Evolutionary conservation across 495 filamentous ascomycete genomes (phyloP).

Genomic region (Neurospora discreta): DNA sequence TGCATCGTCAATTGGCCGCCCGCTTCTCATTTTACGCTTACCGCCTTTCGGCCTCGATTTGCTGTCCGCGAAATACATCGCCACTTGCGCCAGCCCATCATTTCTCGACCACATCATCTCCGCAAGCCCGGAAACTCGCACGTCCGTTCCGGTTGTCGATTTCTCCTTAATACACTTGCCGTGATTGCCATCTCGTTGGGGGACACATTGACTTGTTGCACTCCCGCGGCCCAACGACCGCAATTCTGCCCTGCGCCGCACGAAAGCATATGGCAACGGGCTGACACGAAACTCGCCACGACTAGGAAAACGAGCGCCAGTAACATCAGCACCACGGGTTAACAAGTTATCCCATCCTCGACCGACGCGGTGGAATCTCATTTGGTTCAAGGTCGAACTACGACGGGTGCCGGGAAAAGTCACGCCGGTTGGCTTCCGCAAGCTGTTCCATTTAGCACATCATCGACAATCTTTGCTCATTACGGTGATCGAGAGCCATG

Average conservation of each 20-base stretch:
- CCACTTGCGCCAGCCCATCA: background rate
- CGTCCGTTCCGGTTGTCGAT: background rate
- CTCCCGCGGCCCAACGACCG: background rate
- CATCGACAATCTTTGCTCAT: background rate
- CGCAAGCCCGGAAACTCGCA: background rate
- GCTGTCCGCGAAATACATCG: slow-evolving; percentile 1
- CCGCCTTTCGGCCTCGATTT: slow-evolving; percentile 19
- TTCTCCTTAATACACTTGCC: background rate
- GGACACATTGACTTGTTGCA: background rate
- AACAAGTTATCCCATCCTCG: background rate
- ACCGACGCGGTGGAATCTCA: background rate
- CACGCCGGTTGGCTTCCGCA: background rate
- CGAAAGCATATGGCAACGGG: background rate
- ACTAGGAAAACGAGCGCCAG: background rate
- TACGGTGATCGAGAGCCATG: background rate
- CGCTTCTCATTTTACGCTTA: slow-evolving; percentile 36
- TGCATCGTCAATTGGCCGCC: slow-evolving; percentile 16
- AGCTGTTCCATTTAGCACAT: background rate
- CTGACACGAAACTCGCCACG: background rate
- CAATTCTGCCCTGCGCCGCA: background rate
- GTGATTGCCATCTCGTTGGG: background rate
- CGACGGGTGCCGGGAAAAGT: background rate
- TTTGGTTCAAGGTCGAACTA: background rate
- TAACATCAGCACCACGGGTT: background rate
- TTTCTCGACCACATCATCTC: background rate